Base-by-base conservation (phyloP, 805 yeast genomes). In the Cyberlindnera xylosilytica region DNA sequence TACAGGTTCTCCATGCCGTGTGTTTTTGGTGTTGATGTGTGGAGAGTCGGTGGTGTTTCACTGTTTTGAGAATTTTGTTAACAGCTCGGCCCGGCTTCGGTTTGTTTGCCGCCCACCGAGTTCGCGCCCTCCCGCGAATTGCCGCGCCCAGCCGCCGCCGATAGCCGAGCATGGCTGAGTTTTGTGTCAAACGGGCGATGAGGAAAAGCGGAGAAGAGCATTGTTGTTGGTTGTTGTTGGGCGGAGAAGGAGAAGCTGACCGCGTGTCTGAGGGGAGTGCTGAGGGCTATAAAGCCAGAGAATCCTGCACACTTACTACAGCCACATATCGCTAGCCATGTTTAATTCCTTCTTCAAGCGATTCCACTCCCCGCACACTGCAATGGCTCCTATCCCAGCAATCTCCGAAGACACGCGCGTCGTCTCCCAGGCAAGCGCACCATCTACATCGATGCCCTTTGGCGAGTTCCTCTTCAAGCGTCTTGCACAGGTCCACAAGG, bases 381-480 rank as follows among this genome's bases (percentile, higher is more conserved):
- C n/a, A 15, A 51, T 51, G 53, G 36, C 47, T 26, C 54, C 52
- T 22, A 33, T 48, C 10, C 24, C 40, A 8, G 13, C 30, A 4
- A 33, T 28, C 3, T 11, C 31, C 18, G 33, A 31, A 12, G 34
- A 19, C n/a, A n/a, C n/a, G n/a, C n/a, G n/a, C n/a, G n/a, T n/a
- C n/a, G n/a, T n/a, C n/a, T n/a, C n/a, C n/a, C n/a, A n/a, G n/a
- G n/a, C n/a, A n/a, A n/a, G n/a, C n/a, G n/a, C 16, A 9, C 41
- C 13, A 13, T 23, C 13, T 4, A n/a, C 11, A 5, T 36, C 18
- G 10, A 34, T 74, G 24, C 79, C 85, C 1, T 65, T 83, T 36
- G 87, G 88, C 4, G 86, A 81, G 50, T 83, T 79, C 52, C 54
- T 84, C 9, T 81, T 83, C 57, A 69, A 71, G 40, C 68, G 90